Evolutionary conservation across 768 basidiomycete genomes (phyloP), one percentile per base, ranked within the genome.

Genomic region (Cytidiella melzeri): DNA sequence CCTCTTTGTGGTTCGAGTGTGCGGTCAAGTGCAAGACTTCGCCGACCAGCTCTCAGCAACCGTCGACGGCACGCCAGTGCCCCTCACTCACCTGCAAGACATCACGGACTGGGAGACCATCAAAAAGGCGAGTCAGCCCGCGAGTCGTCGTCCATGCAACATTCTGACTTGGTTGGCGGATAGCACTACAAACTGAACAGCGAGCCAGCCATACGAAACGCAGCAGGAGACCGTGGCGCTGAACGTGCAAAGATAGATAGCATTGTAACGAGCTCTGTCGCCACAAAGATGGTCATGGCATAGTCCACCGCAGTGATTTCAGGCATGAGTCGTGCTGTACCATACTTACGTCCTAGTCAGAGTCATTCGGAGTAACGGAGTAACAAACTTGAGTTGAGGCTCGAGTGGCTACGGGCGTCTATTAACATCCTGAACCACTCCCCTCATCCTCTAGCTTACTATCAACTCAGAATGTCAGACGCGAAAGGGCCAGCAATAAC

Each of bases 201-300:
- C 7, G 83, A 88, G 39, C 59, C 65, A 0, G 71, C 67, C 2
- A 61, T 73, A 12, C 65, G 64, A 20, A 70, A 66, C 5, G 59
- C 63, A 0, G 62, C 63, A 24, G 68, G 65, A 10, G 58, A 75
- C 40, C 49, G 50, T 5, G 55, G 40, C 37, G 67, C 55, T 24
- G 80, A 77, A 55, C 67, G 57, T 18, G 55, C 51, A 0, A 62
- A 70, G 13, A 67, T 89, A 10, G 79, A 87, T 57, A 75, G 80
- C 50, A 78, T 92, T 26, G 85, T 87, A 5, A 68, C 77, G n/a
- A 90, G 85, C 53, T 73, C 80, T 7, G 87, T 91, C 4, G 90
- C 90, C 41, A 84, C 84, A 78, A 93, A 92, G 67, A 80, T 72
- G 43, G 86, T 92, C 27, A 66, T 66, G 41, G 53, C 61, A 19